phyloP scores from a whole-genome alignment of 2,329 filamentous ascomycete species.

The Aspergillus calidoustus region DNA sequence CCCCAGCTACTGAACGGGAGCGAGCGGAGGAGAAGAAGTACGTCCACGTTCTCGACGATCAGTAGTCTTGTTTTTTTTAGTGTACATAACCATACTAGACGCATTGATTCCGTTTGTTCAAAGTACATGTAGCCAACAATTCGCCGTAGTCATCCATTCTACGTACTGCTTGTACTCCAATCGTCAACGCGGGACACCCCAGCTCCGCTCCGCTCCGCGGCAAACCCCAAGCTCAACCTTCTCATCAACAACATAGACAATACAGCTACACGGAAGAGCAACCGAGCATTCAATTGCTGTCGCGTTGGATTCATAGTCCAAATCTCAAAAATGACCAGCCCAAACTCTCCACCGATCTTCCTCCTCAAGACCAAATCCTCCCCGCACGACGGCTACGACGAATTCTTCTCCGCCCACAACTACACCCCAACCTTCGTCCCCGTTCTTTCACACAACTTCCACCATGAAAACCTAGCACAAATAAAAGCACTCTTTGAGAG shows the following conservation, averaged over 20 bases:
- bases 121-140: neutral
- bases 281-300: neutral
- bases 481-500: conserved; percentile 43
- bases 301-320: neutral
- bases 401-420: conserved; percentile 44
- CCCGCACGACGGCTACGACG: conserved; percentile 51
- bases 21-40: conserved; percentile 96
- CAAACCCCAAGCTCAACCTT: neutral
- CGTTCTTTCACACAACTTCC: conserved; percentile 51
- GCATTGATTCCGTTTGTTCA: conserved; percentile 40
- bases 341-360: conserved; percentile 40
- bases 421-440: conserved; percentile 50
- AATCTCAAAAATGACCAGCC: conserved; percentile 7
- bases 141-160: neutral
- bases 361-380: conserved; percentile 54
- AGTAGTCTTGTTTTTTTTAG: conserved; percentile 59
- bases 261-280: neutral
- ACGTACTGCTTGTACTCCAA: too few species aligned
- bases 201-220: conserved; percentile 5
- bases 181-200: neutral
- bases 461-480: conserved; percentile 38
- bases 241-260: conserved; percentile 1
- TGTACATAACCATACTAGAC: conserved; percentile 49
- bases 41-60: conserved; percentile 87
- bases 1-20: conserved; percentile 92